Conservation (phyloP, 2,329 filamentous ascomycete genomes). For the Pochonia chlamydosporia region DNA sequence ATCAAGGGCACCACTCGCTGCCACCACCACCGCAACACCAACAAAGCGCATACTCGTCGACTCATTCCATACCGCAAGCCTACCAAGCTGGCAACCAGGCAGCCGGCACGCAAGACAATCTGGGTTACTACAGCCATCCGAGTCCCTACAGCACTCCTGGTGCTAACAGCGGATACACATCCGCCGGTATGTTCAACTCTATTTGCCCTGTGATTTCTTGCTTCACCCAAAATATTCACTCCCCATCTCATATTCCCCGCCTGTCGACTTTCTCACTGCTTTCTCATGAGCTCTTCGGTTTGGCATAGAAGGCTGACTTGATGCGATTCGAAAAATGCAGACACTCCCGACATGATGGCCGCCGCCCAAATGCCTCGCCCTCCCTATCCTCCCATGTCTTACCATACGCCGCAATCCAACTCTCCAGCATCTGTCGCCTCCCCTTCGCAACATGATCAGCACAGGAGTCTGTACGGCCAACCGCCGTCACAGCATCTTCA, state of each 20-base stretch:
- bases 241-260: not conserved
- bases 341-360: conserved; percentile 63
- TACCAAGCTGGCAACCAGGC: conserved; percentile 65
- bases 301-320: conserved; percentile 12
- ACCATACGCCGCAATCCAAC: conserved; percentile 92
- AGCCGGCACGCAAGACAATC: conserved; percentile 56
- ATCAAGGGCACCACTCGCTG: conserved; percentile 26
- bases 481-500: conserved; percentile 73
- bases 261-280: conserved; percentile 9
- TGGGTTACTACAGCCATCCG: conserved; percentile 72
- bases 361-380: conserved; percentile 64
- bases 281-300: conserved; percentile 5
- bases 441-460: conserved; percentile 81
- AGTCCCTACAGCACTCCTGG: conserved; percentile 80
- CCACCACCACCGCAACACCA: conserved; percentile 46
- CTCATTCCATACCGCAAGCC: conserved; percentile 57
- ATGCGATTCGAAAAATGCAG: conserved; percentile 23
- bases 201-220: not conserved
- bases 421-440: conserved; percentile 92
- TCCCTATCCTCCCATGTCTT: conserved; percentile 80
- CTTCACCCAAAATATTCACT: not conserved
- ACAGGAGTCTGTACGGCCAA: conserved; percentile 80
- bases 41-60: conserved; percentile 60
- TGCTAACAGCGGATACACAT: conserved; percentile 77
- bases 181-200: conserved; percentile 61